Conservation (phyloP, 2,329 filamentous ascomycete genomes). For the Fonsecaea monophora region DNA sequence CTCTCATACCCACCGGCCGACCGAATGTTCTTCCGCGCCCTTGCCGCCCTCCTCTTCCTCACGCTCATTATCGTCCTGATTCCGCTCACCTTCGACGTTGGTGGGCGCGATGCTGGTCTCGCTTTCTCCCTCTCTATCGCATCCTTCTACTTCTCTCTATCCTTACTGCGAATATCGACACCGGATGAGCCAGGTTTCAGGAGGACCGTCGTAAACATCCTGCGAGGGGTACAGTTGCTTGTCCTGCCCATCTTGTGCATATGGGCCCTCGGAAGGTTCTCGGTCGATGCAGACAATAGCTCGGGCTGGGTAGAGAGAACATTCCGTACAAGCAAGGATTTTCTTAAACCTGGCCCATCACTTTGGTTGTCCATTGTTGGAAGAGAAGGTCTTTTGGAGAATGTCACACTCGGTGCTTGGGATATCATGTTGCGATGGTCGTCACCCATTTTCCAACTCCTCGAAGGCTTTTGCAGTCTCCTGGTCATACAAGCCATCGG, state of each 20-base stretch:
- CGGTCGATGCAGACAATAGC: conserved; percentile 78
- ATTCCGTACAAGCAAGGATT: conserved; percentile 69
- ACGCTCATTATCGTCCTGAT: conserved; percentile 93
- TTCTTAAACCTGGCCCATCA: conserved; percentile 59
- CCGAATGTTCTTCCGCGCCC: conserved; percentile 79
- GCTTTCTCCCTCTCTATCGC: conserved; percentile 91
- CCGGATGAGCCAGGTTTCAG: conserved; percentile 79
- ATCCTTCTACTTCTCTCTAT: conserved; percentile 89
- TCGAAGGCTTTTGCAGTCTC: conserved; percentile 95
- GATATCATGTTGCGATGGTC: conserved; percentile 88
- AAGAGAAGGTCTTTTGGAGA: conserved; percentile 80
- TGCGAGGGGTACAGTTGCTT: conserved; percentile 83
- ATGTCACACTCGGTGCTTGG: conserved; percentile 81
- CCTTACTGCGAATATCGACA: conserved; percentile 77
- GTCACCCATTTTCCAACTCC: conserved; percentile 90
- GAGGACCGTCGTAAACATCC: conserved; percentile 70
- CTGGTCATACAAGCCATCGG: conserved; percentile 94
- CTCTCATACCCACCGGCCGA: conserved; percentile 23
- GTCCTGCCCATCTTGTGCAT: conserved; percentile 86
- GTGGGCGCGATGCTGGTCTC: conserved; percentile 89
- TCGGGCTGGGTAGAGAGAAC: conserved; percentile 82
- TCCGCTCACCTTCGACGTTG: conserved; percentile 96
- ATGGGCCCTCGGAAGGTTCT: conserved; percentile 94
- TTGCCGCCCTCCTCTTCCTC: conserved; percentile 85
- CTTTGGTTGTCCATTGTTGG: conserved; percentile 88